Base-by-base conservation (phyloP, 139 green algal genomes). In the Chlorella sp. region DNA sequence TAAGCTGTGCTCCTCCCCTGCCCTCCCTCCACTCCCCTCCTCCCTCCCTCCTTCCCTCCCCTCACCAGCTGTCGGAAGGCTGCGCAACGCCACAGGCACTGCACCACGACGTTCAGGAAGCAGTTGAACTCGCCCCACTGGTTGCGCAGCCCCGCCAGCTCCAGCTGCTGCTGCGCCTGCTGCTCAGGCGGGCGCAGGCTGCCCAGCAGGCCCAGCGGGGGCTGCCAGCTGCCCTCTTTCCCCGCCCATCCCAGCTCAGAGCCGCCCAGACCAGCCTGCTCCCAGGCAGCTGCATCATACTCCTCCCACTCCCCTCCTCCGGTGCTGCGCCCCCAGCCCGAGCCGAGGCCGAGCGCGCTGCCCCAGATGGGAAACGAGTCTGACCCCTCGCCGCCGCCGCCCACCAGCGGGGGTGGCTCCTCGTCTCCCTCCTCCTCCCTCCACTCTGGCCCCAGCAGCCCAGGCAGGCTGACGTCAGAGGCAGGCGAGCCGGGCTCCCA, bases 41-140 rank as follows among this genome's bases (percentile, higher is more conserved):
- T 32, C 11, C 37, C 5, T 9, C 34, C 21, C 11, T 34, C 3
- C 16, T 21, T 18, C 26, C 69, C 28, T 19, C 26, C 26, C 26
- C 36, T 3, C 14, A 87, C 69, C 64, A 77, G 36, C n/a, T 32
- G 24, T 7, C 89, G 90, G 91, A 94, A 94, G 15, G 76, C 71
- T 61, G n/a, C 34, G 88, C 91, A 94, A 82, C 82, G 89, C 90
- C 90, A 96, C 16, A 96, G 77, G 87, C 94, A 94, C 95, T 97
- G 96, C 89, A 97, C 96, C 89, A 97, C 94, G 68, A 96, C 96
- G 83, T 97, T 97, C n/a, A 97, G 95, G 92, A 97, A 97, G 93
- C 95, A 97, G 92, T 98, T 98, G 95, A 97, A 97, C 80, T 91
- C 87, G 26, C 87, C 87, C 21, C 24, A 4, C 42, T 24, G 53